Conservation (phyloP, 306 rosid species). For the Begonia peltatifolia region DNA sequence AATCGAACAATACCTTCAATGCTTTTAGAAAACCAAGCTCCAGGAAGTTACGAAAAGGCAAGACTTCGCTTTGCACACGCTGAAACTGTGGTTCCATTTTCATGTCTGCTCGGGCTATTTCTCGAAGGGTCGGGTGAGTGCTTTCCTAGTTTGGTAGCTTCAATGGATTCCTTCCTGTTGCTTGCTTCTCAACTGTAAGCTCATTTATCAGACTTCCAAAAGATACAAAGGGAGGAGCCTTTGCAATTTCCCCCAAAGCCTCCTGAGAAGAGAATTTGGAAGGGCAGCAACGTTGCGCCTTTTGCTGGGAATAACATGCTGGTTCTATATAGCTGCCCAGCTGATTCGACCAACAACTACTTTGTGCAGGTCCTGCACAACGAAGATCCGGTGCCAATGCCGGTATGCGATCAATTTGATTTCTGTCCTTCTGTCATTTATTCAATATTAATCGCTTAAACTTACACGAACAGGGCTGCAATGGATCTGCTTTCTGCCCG, state of each 20-base stretch:
- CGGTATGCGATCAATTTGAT: slow-evolving; percentile 25
- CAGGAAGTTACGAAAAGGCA: slow-evolving; percentile 79
- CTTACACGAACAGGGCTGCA: slow-evolving; percentile 46
- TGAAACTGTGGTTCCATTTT: slow-evolving; percentile 87
- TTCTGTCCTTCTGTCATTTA: not conserved
- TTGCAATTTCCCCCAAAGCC: slow-evolving; percentile 71
- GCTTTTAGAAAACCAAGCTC: slow-evolving; percentile 35
- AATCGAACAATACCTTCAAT: not conserved
- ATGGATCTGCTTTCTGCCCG: slow-evolving; percentile 58
- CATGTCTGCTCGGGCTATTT: slow-evolving; percentile 92
- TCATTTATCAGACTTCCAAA: slow-evolving; percentile 29
- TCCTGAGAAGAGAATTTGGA: slow-evolving; percentile 73
- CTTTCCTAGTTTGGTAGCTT: not conserved
- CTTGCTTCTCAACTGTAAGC: not conserved
- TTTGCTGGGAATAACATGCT: slow-evolving; percentile 91
- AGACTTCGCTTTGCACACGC: slow-evolving; percentile 93
- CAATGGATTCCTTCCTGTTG: not conserved
- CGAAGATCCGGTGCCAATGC: slow-evolving; percentile 68
- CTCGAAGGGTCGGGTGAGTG: slow-evolving; percentile 61
- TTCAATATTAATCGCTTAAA: slow-evolving; percentile 1
- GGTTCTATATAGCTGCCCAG: slow-evolving; percentile 63
- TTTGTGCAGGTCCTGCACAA: slow-evolving; percentile 81
- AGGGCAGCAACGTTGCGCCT: slow-evolving; percentile 68
- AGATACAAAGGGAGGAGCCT: slow-evolving; percentile 59
- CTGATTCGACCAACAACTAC: slow-evolving; percentile 41